phyloP scores from a whole-genome alignment of 148 eudicot genomes.

The Fagopyrum homotropicum region DNA sequence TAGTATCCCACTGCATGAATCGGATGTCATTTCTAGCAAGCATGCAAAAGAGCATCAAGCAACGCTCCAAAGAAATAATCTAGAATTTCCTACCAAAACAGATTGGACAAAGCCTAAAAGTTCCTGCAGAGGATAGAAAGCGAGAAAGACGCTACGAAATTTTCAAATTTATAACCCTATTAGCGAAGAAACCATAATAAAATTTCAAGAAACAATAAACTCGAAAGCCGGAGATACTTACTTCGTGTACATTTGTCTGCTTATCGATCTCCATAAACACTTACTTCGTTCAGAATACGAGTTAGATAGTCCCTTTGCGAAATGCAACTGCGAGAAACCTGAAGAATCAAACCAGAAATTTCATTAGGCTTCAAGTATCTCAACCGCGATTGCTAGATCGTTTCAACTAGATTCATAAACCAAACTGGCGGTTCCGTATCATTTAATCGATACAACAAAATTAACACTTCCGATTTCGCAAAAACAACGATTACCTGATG shows the following conservation, averaged over 20 bases:
- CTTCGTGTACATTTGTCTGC: not conserved
- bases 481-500: not conserved
- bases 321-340: not conserved
- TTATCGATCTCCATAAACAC: not conserved
- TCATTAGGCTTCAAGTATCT: not conserved
- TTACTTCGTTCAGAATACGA: not conserved
- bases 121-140: not conserved
- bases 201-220: not conserved
- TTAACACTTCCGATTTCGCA: not conserved
- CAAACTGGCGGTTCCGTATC: not conserved
- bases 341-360: not conserved
- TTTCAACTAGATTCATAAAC: not conserved
- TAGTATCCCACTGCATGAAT: not conserved
- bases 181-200: not conserved
- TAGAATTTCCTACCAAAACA: not conserved
- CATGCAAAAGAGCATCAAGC: not conserved
- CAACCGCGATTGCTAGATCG: not conserved
- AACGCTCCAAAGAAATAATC: not conserved
- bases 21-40: not conserved
- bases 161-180: not conserved
- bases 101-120: slow-evolving; percentile 3
- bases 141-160: not conserved
- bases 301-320: not conserved
- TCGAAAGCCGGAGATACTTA: not conserved
- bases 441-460: not conserved